A percentile compares a stretch with the other conserved stretches of the same genome.
phyloP scores from a whole-genome alignment of 768 basidiomycete species.

The Clitopilus hobsonii region DNA sequence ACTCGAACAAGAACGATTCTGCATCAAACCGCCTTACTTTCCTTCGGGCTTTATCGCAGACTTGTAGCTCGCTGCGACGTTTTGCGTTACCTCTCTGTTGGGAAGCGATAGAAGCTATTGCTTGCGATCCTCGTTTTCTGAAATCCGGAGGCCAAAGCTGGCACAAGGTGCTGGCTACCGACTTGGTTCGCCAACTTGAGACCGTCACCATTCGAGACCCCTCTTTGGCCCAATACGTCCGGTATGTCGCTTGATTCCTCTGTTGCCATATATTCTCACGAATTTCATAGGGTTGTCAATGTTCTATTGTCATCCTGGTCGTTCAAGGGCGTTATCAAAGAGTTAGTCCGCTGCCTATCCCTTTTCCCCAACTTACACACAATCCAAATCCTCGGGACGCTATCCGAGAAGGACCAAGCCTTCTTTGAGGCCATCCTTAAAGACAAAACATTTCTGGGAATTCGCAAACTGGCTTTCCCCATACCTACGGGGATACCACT shows the following conservation, averaged over 20 bases:
- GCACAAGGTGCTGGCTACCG: slow-evolving; percentile 7
- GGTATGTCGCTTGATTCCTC: background rate
- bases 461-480: background rate
- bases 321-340: background rate
- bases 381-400: background rate
- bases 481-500: too few species aligned
- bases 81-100: slow-evolving; percentile 12
- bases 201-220: background rate
- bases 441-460: background rate
- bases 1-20: background rate
- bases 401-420: background rate
- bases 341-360: background rate
- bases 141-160: background rate
- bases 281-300: background rate
- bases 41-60: slow-evolving; percentile 15
- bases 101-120: slow-evolving; percentile 14
- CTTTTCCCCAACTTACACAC: background rate
- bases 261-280: background rate
- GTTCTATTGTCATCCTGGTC: background rate
- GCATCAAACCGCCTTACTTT: slow-evolving; percentile 5
- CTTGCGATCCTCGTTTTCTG: background rate
- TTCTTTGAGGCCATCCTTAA: background rate
- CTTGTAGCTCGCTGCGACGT: slow-evolving; percentile 13
- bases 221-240: background rate
- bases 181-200: slow-evolving; percentile 5